These are phyloP conservation scores for Babesia caballi DNA, from an alignment of 169 alveolate species.

Conservation along the genomic window DNA sequence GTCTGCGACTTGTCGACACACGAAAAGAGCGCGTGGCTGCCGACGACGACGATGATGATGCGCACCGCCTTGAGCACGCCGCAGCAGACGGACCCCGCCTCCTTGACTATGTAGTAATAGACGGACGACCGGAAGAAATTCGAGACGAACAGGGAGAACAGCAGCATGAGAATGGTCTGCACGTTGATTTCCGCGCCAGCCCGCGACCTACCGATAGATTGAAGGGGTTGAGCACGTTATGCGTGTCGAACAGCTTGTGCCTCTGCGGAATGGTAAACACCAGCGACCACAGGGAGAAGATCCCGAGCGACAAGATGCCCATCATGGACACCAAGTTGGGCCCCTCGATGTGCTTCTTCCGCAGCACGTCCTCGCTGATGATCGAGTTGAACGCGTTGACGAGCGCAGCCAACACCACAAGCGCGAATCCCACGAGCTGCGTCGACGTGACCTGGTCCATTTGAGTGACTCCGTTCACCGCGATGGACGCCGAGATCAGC, in stretches of 20 bases:
- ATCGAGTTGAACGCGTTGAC: constrained; percentile 61
- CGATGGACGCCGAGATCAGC: constrained; percentile 55
- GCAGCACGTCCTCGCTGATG: constrained; percentile 47
- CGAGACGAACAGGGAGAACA: constrained; percentile 44
- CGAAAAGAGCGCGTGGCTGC: constrained; percentile 48
- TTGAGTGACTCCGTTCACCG: constrained; percentile 48
- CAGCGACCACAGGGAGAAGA: constrained; percentile 48
- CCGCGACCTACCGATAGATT: constrained; percentile 27
- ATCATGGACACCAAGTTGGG: constrained; percentile 67
- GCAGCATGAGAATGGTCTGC: constrained; percentile 34
- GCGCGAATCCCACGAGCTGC: constrained; percentile 43
- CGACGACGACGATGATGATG: constrained; percentile 42
- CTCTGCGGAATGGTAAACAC: constrained; percentile 59
- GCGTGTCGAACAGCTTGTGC: constrained; percentile 29
- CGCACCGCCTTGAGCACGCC: constrained; percentile 67
- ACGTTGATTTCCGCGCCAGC: neutral
- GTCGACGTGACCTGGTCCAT: constrained; percentile 26
- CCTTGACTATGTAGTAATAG: constrained; percentile 55
- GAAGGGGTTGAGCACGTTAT: constrained; percentile 43
- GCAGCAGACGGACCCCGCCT: constrained; percentile 58
- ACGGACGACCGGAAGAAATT: constrained; percentile 64
- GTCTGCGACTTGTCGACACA: constrained; percentile 43
- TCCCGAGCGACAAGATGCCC: constrained; percentile 57
- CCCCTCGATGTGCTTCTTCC: constrained; percentile 51
- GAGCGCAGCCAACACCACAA: constrained; percentile 50